Evolutionary conservation across 2,329 filamentous ascomycete genomes (phyloP), one percentile per base, ranked within the genome.

Genomic region (Onygena corvina): DNA sequence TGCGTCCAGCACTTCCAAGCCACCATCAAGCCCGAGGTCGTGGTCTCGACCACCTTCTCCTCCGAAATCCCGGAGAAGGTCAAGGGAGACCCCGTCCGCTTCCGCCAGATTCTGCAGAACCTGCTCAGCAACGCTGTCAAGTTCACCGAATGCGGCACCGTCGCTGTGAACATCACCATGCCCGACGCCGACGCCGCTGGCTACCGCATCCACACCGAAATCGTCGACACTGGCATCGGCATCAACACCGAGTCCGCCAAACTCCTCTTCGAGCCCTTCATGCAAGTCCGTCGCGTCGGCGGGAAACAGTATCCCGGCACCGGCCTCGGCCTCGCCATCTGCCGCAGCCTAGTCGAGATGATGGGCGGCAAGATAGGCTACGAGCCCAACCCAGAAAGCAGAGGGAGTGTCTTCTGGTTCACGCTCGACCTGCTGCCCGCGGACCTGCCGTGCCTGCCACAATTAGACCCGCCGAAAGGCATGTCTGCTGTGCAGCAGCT

Each of bases 61-160:
- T 64, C 70, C 2, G 61, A 69, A 16, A 68, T 79, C 23, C 76
- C 76, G 1, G 66, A 64, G 48, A 64, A 70, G 8, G 67, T 74
- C 2, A 70, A 72, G 52, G 77, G 77, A 3, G 79, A 82, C 53
- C 72, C 76, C 3, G 66, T 80, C 3, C 72, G 78, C 12, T 80
- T 76, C 56, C 74, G 77, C 6, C 78, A 81, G 54, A 74, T 81
- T 12, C 58, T 81, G n/a, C 76, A 80, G 54, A 81, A 81, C 53
- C 65, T 81, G 3, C 64, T 81, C 12, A 70, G 72, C 12, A 82
- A 82, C 55, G 77, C 77, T 1, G 71, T 72, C 36, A 82, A 82
- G 53, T 81, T 81, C 55, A 81, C 78, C 3, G 74, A 79, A 18
- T 61, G 67, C 27, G 77, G 77, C 0, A 69, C 68, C 50, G 70